Evolutionary conservation across 371 early-diverging fungal species (phyloP).

Genomic region (Mucor piriformis): DNA sequence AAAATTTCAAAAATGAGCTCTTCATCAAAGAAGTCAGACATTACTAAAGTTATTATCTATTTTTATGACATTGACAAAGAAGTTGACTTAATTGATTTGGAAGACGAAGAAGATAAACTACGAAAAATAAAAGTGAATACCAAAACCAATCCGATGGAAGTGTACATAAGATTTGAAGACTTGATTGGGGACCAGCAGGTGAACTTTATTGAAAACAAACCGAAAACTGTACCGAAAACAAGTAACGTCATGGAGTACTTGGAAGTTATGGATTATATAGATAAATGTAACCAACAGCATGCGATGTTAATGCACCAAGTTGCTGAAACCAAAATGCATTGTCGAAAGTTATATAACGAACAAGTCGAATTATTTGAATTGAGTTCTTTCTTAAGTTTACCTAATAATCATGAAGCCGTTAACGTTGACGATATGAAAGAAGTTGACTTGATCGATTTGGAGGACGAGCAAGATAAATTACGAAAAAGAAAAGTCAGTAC

Average conservation of each 20-base stretch:
- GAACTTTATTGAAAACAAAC: background rate
- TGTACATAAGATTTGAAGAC: background rate
- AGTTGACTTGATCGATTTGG: background rate
- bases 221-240: background rate
- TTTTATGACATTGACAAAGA: background rate
- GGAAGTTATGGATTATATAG: conserved; percentile 10
- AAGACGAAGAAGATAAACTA: background rate
- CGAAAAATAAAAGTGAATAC: background rate
- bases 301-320: conserved; percentile 8
- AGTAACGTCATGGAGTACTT: background rate
- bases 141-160: background rate
- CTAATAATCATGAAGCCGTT: no score
- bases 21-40: background rate
- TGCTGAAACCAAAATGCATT: background rate
- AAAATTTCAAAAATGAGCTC: background rate
- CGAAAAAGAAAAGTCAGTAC: background rate
- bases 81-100: background rate
- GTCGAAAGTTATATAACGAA: conserved; percentile 1
- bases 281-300: conserved; percentile 10
- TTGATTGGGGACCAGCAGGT: background rate
- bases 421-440: no score
- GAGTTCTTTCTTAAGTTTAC: no score
- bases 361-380: no score
- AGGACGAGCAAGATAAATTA: background rate
- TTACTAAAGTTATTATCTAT: background rate